Conservation (phyloP, 129 eudicot species). For the Helichrysum umbraculigerum region DNA sequence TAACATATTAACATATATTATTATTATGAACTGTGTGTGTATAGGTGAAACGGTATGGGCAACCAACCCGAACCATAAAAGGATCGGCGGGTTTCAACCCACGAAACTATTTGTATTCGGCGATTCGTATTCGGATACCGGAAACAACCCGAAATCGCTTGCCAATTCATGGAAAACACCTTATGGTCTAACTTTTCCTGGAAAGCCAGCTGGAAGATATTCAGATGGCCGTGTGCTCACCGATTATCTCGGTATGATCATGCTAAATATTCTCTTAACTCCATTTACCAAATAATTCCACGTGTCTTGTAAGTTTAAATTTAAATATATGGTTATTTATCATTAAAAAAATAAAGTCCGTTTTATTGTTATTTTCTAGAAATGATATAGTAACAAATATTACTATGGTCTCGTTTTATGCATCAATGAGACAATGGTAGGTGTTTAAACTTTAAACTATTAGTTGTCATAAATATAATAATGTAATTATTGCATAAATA, state of each 20-base stretch:
- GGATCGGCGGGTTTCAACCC: constrained; percentile 16
- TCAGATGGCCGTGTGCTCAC: constrained; percentile 93
- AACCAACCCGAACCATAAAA: not conserved
- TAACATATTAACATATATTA: no score
- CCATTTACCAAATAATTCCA: not conserved
- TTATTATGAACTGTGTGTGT: no score
- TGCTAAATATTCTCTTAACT: no score
- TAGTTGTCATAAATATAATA: no score
- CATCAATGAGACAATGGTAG: no score
- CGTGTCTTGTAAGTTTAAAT: not conserved
- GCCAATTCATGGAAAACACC: constrained; percentile 68
- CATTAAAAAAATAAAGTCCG: no score
- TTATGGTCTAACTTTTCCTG: constrained; percentile 83
- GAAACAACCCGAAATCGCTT: constrained; percentile 50
- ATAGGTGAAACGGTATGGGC: constrained; percentile 10
- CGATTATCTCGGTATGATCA: constrained; percentile 66
- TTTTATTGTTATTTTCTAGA: no score
- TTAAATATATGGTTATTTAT: no score
- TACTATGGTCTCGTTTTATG: no score
- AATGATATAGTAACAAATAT: no score
- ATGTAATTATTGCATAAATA: no score
- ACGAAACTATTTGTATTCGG: constrained; percentile 78
- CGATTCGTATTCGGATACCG: constrained; percentile 86
- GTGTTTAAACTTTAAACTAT: no score
- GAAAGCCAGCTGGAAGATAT: constrained; percentile 91